Evolutionary conservation across 331 rosid species (phyloP).

Genomic region (Quercus tomentella): DNA sequence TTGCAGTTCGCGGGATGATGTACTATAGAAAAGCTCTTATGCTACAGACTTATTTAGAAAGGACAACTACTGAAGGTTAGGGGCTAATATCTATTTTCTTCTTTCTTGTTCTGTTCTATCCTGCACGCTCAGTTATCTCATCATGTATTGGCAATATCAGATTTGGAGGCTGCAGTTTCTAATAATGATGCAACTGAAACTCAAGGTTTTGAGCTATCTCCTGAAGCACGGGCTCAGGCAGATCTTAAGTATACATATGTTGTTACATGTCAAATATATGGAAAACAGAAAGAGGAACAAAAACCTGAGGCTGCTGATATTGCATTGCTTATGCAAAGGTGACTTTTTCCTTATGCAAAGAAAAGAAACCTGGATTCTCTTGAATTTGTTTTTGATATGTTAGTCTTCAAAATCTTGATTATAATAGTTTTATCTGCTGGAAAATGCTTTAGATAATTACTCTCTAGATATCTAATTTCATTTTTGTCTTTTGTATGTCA

Average conservation of each 20-base stretch:
- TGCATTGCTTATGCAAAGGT: conserved; percentile 96
- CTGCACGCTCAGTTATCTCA: conserved; percentile 6
- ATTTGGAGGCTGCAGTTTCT: conserved; percentile 73
- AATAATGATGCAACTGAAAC: conserved; percentile 53
- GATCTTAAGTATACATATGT: conserved; percentile 96
- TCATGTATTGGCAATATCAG: conserved; percentile 27
- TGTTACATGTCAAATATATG: conserved; percentile 90
- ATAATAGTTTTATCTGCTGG: background rate
- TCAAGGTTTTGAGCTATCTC: conserved; percentile 72
- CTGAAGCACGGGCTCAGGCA: conserved; percentile 86
- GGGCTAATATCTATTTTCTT: conserved; percentile 4
- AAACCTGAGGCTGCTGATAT: conserved; percentile 95
- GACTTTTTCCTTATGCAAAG: background rate
- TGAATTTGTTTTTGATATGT: background rate
- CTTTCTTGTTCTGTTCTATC: background rate
- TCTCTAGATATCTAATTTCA: conserved; percentile 10
- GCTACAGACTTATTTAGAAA: conserved; percentile 93
- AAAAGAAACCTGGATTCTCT: background rate
- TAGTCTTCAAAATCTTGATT: background rate
- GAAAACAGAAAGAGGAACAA: conserved; percentile 89
- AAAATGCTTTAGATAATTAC: background rate
- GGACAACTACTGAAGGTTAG: conserved; percentile 61
- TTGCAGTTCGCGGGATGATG: conserved; percentile 97
- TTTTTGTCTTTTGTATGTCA: conserved; percentile 17
- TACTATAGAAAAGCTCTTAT: conserved; percentile 93